A percentile compares a stretch with the other conserved stretches of the same genome.
Evolutionary conservation across 2,329 filamentous ascomycete genomes (phyloP).

Genomic region (Mycosphaerelloides madeirae): DNA sequence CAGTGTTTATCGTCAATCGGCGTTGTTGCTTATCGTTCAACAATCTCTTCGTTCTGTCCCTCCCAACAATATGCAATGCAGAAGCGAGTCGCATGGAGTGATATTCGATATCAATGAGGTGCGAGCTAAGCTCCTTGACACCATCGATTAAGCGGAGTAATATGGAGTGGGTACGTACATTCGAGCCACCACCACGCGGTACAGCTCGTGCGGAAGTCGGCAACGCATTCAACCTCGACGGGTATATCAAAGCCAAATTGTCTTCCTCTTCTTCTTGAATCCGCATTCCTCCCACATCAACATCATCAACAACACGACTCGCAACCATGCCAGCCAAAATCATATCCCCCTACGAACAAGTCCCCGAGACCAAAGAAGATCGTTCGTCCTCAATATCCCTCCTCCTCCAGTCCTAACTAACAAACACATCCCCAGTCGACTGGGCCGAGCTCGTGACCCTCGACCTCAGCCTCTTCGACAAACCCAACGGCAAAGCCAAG

Average conservation of each 20-base stretch:
- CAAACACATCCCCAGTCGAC: conserved; percentile 11
- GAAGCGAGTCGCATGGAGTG: not conserved
- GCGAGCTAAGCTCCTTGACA: conserved; percentile 20
- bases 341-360: conserved; percentile 28
- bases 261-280: not conserved
- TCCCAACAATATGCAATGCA: no score
- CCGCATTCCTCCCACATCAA: not conserved
- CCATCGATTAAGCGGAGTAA: conserved; percentile 14
- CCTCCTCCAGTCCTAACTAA: not conserved
- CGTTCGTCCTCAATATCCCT: conserved; percentile 4
- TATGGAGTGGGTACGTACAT: conserved; percentile 5
- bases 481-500: conserved; percentile 50
- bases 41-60: no score
- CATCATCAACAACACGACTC: not conserved
- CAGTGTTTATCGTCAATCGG: no score
- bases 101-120: conserved; percentile 12
- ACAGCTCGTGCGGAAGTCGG: conserved; percentile 6
- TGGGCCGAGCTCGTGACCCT: conserved; percentile 56
- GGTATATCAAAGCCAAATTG: not conserved
- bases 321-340: conserved; percentile 17
- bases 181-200: no score
- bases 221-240: not conserved
- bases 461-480: conserved; percentile 51
- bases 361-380: conserved; percentile 31
- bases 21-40: no score